Percentiles rank a stretch among this genome's conserved stretches.
phyloP scores from a whole-genome alignment of 805 yeast species.

The Tetrapisispora taiwanensis region DNA sequence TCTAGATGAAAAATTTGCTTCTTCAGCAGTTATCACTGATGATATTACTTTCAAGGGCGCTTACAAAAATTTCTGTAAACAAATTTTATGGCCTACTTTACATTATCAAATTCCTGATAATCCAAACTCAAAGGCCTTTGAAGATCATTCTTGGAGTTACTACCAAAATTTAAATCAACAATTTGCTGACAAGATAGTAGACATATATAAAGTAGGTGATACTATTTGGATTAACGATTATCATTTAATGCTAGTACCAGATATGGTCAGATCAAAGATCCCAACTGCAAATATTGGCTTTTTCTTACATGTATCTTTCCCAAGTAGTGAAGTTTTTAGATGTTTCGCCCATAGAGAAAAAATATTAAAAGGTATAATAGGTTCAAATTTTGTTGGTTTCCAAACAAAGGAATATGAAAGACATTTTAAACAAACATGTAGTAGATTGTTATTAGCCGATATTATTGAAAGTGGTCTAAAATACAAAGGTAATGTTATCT shows the following conservation, averaged over 20 bases:
- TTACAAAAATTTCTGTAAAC: conserved; percentile 84
- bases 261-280: conserved; percentile 61
- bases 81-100: conserved; percentile 91
- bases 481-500: conserved; percentile 47
- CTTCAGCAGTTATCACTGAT: conserved; percentile 59
- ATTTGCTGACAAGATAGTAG: conserved; percentile 67
- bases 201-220: conserved; percentile 62
- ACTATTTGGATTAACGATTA: conserved; percentile 90
- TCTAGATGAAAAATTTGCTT: conserved; percentile 40
- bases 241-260: conserved; percentile 78
- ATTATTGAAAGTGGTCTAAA: conserved; percentile 48
- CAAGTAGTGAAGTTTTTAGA: conserved; percentile 89
- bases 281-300: conserved; percentile 87
- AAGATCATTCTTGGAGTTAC: conserved; percentile 88
- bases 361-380: conserved; percentile 72
- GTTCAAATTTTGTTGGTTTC: conserved; percentile 79
- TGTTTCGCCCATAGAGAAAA: conserved; percentile 81
- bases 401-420: conserved; percentile 90
- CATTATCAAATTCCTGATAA: conserved; percentile 92
- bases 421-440: conserved; percentile 87
- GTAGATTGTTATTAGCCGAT: conserved; percentile 74
- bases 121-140: conserved; percentile 88
- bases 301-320: conserved; percentile 88
- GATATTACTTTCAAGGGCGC: conserved; percentile 84
- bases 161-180: conserved; percentile 66